These are phyloP conservation scores for Geotrichum histeridarum DNA, from an alignment of 1,139 yeast species.

Conservation along the genomic window DNA sequence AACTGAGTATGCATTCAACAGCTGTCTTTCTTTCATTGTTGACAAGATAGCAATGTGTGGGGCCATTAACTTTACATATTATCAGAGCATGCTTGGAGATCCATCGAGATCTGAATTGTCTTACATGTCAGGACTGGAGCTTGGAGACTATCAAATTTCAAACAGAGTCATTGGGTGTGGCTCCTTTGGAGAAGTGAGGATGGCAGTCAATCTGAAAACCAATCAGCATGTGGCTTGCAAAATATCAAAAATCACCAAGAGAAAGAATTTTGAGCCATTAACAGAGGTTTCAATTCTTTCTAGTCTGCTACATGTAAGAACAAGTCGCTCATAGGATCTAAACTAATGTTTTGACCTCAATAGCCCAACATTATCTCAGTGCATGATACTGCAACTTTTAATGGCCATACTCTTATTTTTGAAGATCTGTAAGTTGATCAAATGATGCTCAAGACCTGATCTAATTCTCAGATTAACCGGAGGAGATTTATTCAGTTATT, in stretches of 20 bases:
- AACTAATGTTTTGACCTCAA: neutral
- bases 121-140: conserved; percentile 24
- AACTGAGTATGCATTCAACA: conserved; percentile 31
- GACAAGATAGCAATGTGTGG: conserved; percentile 35
- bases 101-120: conserved; percentile 22
- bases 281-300: conserved; percentile 26
- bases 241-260: conserved; percentile 21
- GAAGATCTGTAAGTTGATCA: conserved; percentile 25
- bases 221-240: conserved; percentile 30
- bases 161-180: conserved; percentile 52
- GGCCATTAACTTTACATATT: conserved; percentile 31
- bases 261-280: conserved; percentile 21
- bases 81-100: conserved; percentile 24
- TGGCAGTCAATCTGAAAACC: conserved; percentile 23
- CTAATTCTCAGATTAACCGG: conserved; percentile 42
- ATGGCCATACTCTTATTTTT: conserved; percentile 17
- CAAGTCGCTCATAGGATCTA: neutral
- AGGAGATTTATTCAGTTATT: conserved; percentile 61
- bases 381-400: conserved; percentile 20
- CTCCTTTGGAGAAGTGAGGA: conserved; percentile 53
- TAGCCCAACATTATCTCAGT: conserved; percentile 29
- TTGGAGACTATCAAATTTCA: conserved; percentile 44
- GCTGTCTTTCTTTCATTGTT: neutral
- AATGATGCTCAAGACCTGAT: neutral
- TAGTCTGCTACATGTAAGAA: conserved; percentile 24